These are phyloP conservation scores for Naumovozyma baii DNA, from an alignment of 805 yeast species.

Conservation along the genomic window DNA sequence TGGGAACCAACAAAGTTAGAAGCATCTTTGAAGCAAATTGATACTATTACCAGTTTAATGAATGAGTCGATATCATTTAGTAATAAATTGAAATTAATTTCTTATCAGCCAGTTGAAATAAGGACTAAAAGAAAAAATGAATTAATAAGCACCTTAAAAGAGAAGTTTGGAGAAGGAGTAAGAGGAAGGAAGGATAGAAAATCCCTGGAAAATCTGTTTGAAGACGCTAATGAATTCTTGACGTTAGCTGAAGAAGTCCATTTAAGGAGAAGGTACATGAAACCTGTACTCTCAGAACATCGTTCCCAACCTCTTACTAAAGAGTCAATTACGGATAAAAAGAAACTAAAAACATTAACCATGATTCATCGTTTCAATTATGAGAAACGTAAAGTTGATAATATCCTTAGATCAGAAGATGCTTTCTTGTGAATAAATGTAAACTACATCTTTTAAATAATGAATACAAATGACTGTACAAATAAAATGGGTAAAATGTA, in stretches of 20 bases:
- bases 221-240: slow-evolving; percentile 24
- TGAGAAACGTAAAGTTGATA: slow-evolving; percentile 40
- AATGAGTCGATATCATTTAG: slow-evolving; percentile 19
- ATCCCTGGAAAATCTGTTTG: slow-evolving; percentile 37
- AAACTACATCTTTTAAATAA: too few species aligned
- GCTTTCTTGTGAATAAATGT: too few species aligned
- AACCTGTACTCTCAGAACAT: slow-evolving; percentile 31
- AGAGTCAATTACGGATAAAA: slow-evolving; percentile 30
- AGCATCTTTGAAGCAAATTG: slow-evolving; percentile 14
- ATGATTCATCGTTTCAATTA: slow-evolving; percentile 54
- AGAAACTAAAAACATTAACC: slow-evolving; percentile 42
- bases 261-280: slow-evolving; percentile 44
- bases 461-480: too few species aligned
- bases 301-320: slow-evolving; percentile 37
- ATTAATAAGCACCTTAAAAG: slow-evolving; percentile 17
- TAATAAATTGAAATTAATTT: slow-evolving; percentile 18
- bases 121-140: slow-evolving; percentile 18
- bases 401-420: slow-evolving; percentile 44
- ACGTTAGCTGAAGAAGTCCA: slow-evolving; percentile 27
- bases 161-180: slow-evolving; percentile 6
- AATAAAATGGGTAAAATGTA: too few species aligned
- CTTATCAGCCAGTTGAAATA: slow-evolving; percentile 27
- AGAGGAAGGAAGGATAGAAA: slow-evolving; percentile 25
- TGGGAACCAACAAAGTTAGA: slow-evolving; percentile 24
- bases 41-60: slow-evolving; percentile 8